Conservation (phyloP, 2,329 filamentous ascomycete genomes). For the Nemania serpens region DNA sequence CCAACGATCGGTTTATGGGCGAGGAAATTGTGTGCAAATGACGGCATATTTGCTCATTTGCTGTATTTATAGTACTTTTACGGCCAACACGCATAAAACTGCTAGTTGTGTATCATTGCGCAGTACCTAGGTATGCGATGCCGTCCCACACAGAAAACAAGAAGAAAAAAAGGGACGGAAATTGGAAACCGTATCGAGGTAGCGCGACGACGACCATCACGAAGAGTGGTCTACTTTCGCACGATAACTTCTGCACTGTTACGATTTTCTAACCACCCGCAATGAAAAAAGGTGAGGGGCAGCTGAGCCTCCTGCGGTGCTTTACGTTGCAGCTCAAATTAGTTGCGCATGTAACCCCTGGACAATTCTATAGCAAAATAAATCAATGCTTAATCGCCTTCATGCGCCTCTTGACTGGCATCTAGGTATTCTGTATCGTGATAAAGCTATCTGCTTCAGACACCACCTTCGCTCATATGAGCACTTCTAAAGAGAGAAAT, state of each 20-base stretch:
- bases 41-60: constrained; percentile 9
- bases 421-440: not conserved
- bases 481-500: no score
- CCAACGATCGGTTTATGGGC: not conserved
- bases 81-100: constrained; percentile 19
- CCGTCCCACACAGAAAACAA: not conserved
- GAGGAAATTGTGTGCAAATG: constrained; percentile 3
- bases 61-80: constrained; percentile 23
- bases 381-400: constrained; percentile 15
- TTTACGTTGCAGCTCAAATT: not conserved
- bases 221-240: not conserved
- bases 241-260: not conserved
- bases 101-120: constrained; percentile 4
- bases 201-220: not conserved
- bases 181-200: not conserved
- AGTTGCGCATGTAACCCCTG: constrained; percentile 1
- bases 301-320: not conserved
- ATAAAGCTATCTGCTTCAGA: no score
- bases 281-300: not conserved
- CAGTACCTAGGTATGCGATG: not conserved
- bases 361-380: constrained; percentile 6
- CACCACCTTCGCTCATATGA: no score
- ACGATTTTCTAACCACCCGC: not conserved
- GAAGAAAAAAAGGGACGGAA: not conserved
- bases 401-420: not conserved